Percentiles rank a stretch among this genome's conserved stretches.
phyloP scores from a whole-genome alignment of 2,329 filamentous ascomycete species.

The Ceratocystis albifundus region DNA sequence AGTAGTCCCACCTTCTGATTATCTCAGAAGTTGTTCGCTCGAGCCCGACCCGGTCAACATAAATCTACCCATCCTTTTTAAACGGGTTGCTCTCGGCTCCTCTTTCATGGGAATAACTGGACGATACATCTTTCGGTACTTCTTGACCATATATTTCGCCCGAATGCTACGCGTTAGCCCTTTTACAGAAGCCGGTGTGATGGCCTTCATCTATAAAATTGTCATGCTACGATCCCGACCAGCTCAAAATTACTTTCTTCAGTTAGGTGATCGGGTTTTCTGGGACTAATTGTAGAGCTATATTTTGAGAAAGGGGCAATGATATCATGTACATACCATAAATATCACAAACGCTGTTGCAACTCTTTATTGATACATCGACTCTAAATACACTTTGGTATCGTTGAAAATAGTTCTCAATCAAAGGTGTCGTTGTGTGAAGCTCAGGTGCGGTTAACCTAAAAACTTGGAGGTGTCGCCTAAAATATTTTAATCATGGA shows the following conservation, averaged over 20 bases:
- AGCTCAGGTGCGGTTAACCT: too few species aligned
- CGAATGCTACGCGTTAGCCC: neutral
- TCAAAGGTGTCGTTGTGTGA: too few species aligned
- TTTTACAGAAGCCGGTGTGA: neutral
- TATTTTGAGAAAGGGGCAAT: neutral
- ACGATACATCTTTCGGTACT: conserved; percentile 11
- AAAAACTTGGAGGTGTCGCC: too few species aligned
- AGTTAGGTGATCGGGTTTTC: neutral
- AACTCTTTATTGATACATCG: neutral
- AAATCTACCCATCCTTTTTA: conserved; percentile 12
- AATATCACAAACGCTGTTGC: too few species aligned
- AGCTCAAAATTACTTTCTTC: neutral
- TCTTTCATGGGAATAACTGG: conserved; percentile 12
- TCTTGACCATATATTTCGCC: conserved; percentile 6
- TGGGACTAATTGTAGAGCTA: neutral
- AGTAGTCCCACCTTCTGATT: conserved; percentile 6
- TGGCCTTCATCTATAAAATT: conserved; percentile 1
- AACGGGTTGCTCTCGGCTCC: neutral
- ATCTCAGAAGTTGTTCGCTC: neutral
- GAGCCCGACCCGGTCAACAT: neutral
- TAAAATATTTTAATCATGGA: too few species aligned
- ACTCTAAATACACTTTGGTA: neutral
- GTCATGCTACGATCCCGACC: neutral
- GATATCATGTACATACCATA: too few species aligned
- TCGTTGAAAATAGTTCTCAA: too few species aligned